Conservation (phyloP, 768 basidiomycete species). For the Suillus weaverae region DNA sequence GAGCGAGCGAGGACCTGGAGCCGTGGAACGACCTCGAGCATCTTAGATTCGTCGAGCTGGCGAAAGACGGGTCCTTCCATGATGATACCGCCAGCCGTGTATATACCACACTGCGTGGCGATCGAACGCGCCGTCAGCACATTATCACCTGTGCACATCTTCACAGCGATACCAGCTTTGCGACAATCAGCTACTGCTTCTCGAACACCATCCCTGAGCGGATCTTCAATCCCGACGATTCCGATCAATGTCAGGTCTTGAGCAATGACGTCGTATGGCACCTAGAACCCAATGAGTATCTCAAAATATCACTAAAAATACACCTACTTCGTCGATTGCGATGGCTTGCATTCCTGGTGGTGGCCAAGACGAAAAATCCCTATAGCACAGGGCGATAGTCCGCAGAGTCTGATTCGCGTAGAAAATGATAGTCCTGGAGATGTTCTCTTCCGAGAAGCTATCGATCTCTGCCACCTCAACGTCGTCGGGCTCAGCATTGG, state of each 20-base stretch:
- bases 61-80: conserved; percentile 98
- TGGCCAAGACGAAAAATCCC: conserved; percentile 86
- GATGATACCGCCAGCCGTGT: conserved; percentile 88
- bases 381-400: conserved; percentile 92
- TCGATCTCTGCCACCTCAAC: conserved; percentile 66
- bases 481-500: conserved; percentile 17
- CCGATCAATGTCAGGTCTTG: conserved; percentile 80
- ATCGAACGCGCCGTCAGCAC: conserved; percentile 96
- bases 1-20: conserved; percentile 97
- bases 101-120: conserved; percentile 94
- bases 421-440: conserved; percentile 91
- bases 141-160: conserved; percentile 99
- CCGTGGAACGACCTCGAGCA: conserved; percentile 82
- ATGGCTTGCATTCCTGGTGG: conserved; percentile 47
- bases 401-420: conserved; percentile 96
- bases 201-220: conserved; percentile 85
- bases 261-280: conserved; percentile 69
- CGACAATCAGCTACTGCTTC: conserved; percentile 88
- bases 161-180: conserved; percentile 87
- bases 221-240: conserved; percentile 96
- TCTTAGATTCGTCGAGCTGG: conserved; percentile 65
- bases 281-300: conserved; percentile 37
- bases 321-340: conserved; percentile 55
- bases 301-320: conserved; percentile 1
- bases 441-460: conserved; percentile 72